Base-by-base conservation (phyloP, 2,329 filamentous ascomycete genomes). In the Fusarium beomiforme region DNA sequence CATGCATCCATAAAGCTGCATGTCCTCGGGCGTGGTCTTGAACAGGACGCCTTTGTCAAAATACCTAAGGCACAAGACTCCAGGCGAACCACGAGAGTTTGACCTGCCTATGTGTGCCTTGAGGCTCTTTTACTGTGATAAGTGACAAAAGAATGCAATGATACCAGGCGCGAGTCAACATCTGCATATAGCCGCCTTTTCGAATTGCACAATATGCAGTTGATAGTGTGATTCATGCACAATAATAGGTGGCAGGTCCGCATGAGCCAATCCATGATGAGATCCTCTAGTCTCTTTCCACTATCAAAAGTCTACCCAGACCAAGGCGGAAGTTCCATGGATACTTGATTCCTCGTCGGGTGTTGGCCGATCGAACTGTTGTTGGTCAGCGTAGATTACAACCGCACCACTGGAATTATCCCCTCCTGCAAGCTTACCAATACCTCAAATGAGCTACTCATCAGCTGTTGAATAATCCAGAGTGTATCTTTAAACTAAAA, bases 131-230 rank as follows among this genome's bases (percentile, higher is more conserved):
- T n/a, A 46, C 21, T 50, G 43, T 44, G 37, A 33, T 31, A 29
- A 24, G 42, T 68, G 26, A 56, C 57, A 43, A 31, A 46, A 33
- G 34, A 24, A 61, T 53, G 49, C 46, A 44, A 63, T 19, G 49
- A 51, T 41, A 13, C 56, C 49, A 42, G 43, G 46, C 63, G 14
- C 36, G 50, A 58, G 34, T 60, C 49, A 62, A 37, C 31, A 39
- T 59, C 67, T 70, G 55, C 62, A 60, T n/a, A 51, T 54, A 61
- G 26, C 64, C 62, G 67, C 33, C 44, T 50, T 59, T 39, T 42
- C 39, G 36, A 67, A 68, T 59, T 43, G 42, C 56, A 75, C 62
- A 72, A 58, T 59, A 64, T 54, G 60, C 61, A 39, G 59, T 43
- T 56, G 29, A 46, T 59, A 16, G 24, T 55, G 63, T 59, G 44